Evolutionary conservation across 805 yeast species (phyloP).

Genomic region (Teunomyces cretensis): DNA sequence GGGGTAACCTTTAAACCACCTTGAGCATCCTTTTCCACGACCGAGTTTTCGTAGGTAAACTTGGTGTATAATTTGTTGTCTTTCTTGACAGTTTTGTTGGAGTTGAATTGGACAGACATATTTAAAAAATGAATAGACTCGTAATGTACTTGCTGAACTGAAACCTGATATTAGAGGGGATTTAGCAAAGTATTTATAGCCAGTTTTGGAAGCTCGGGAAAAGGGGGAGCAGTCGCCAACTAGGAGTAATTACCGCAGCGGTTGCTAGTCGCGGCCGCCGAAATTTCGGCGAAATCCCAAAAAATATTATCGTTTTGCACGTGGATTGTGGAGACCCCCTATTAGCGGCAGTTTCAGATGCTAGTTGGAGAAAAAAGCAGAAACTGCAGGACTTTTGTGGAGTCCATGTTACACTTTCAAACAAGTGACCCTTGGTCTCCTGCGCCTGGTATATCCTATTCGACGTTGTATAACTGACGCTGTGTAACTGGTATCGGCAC

Average conservation of each 20-base stretch:
- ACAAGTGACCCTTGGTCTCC: too few relatives aligned
- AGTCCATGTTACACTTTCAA: too few relatives aligned
- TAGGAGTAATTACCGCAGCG: background rate
- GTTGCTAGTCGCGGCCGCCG: slow-evolving; percentile 16
- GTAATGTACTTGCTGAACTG: background rate
- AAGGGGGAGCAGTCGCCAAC: background rate
- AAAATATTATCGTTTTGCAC: background rate
- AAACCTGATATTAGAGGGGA: slow-evolving; percentile 1
- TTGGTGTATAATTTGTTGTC: slow-evolving; percentile 56
- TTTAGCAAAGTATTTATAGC: slow-evolving; percentile 13
- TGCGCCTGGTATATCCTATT: too few relatives aligned
- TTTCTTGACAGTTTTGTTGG: slow-evolving; percentile 51
- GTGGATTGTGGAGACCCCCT: background rate
- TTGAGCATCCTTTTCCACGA: slow-evolving; percentile 56
- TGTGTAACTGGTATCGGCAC: too few relatives aligned
- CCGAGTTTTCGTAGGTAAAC: slow-evolving; percentile 73
- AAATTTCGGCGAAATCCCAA: slow-evolving; percentile 4
- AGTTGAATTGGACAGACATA: slow-evolving; percentile 50
- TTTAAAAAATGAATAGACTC: background rate
- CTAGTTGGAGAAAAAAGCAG: too few relatives aligned
- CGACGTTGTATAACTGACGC: too few relatives aligned
- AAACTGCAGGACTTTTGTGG: too few relatives aligned
- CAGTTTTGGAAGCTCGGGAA: background rate
- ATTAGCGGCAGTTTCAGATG: too few relatives aligned
- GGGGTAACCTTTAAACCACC: slow-evolving; percentile 70